Evolutionary conservation across 345 rosid species (phyloP).

Genomic region (Punica granatum): DNA sequence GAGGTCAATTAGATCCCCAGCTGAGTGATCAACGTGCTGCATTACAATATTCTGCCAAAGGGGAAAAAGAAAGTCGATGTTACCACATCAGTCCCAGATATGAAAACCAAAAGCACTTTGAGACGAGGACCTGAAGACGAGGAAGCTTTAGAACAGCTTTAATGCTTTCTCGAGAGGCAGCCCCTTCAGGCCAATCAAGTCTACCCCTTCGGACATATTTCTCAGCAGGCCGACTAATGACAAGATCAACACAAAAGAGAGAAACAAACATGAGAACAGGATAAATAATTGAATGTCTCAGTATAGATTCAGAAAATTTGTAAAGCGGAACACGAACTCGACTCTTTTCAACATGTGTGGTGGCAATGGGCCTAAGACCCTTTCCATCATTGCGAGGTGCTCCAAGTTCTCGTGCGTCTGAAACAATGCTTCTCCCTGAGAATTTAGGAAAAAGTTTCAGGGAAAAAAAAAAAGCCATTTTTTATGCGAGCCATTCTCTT

Average conservation of each 20-base stretch:
- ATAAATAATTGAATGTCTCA: neutral
- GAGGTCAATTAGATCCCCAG: slow-evolving; percentile 50
- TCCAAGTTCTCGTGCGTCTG: slow-evolving; percentile 70
- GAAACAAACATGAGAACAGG: slow-evolving; percentile 4
- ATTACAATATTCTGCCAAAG: slow-evolving; percentile 47
- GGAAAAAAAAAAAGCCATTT: neutral
- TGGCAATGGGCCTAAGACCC: slow-evolving; percentile 58
- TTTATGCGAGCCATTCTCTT: neutral
- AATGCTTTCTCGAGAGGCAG: slow-evolving; percentile 58
- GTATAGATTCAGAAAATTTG: neutral
- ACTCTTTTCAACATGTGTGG: slow-evolving; percentile 51
- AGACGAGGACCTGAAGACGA: slow-evolving; percentile 44
- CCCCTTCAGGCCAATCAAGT: slow-evolving; percentile 66
- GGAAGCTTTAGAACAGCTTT: slow-evolving; percentile 51
- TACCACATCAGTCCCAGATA: neutral
- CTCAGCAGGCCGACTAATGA: slow-evolving; percentile 51
- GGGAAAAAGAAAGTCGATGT: neutral
- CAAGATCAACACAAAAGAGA: neutral
- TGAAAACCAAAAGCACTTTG: neutral
- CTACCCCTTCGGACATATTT: slow-evolving; percentile 51
- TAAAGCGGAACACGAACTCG: slow-evolving; percentile 29
- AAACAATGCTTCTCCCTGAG: slow-evolving; percentile 68
- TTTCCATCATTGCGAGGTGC: slow-evolving; percentile 77
- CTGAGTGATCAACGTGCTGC: slow-evolving; percentile 72
- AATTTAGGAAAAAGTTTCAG: neutral